Evolutionary conservation across 768 basidiomycete species (phyloP), one percentile per base, ranked within the genome.

Genomic region (Ramaria sp.): DNA sequence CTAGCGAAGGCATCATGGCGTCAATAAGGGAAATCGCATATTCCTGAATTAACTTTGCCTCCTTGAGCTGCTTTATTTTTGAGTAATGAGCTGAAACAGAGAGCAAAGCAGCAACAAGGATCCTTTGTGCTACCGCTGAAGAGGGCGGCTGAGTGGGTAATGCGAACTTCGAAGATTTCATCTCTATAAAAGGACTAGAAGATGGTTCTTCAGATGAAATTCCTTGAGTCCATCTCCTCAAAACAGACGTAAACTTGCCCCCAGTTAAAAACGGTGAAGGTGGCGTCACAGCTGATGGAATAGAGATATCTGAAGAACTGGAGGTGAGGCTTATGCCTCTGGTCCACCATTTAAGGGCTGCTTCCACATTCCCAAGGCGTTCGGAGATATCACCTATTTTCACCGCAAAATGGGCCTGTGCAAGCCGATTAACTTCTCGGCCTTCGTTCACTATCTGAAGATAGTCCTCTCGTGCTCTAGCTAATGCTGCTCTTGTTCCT

Each of bases 51-150:
- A 66, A 65, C 60, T 72, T 75, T 5, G 87, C 86, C 59, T 79
- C 69, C 25, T 61, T 62, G 13, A 85, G 67, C 52, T 77, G 71
- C 13, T 78, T 76, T 2, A 78, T 73, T 22, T 74, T 78, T 15
- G 85, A 80, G 62, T 83, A 83, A 61, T 75, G 77, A 3, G 82
- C 81, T 20, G 87, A 89, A 22, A 85, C 64, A n/a, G 86, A 84
- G 6, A 86, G 77, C 3, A 88, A 70, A 12, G 77, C 70, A 22
- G 78, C 78, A 0, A 76, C 70, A 47, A 86, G 64, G 25, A 77
- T 76, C 53, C 87, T 75, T 62, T 88, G 86, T 22, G 74, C 76
- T 18, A 39, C 38, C 25, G 61, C 58, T 20, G 57, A 53, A 24
- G 34, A 20, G 5, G 53, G 53, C 24, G 43, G 43, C 34, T n/a